Evolutionary conservation across 306 rosid species (phyloP), one percentile per base, ranked within the genome.

Genomic region (Gillenia trifoliata): DNA sequence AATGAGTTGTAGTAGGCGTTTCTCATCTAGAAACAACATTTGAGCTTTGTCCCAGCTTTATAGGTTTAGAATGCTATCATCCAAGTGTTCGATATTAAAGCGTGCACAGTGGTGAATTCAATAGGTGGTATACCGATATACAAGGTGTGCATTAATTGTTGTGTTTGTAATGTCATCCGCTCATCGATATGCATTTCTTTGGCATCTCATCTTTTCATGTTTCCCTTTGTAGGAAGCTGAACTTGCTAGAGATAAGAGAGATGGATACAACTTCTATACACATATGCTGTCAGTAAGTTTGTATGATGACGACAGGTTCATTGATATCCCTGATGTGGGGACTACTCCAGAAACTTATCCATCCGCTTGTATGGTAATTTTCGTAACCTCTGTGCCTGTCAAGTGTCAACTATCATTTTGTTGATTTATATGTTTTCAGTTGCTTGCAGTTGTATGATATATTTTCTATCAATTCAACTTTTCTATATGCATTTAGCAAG

Each of bases 151-250:
- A 13, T 5, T 8, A 4, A 1, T 54, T 55, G 0, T 34, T 4
- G 25, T 31, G 64, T 70, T 30, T 47, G 16, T n/a, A 22, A 20
- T 4, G 1, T 70, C 30, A 70, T 29, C 45, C n/a, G 8, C 52
- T 43, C 59, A 3, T 10, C n/a, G 6, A 54, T 54, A 13, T 70
- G 31, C 3, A 49, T 33, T 22, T 22, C n/a, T 6, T 34, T 54
- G 34, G 26, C 52, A 34, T 36, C 64, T 54, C 49, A 54, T 54
- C 30, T 31, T 54, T 34, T 71, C 31, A 71, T 33, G 49, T 5
- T 54, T 54, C 34, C n/a, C 33, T 22, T 71, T 30, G 29, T 8
- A 71, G 81, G 73, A 78, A 71, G 81, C 81, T 0, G 61, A 41
- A 75, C 47, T 52, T 29, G 81, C 81, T 25, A 22, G 41, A 59